A percentile compares a stretch with the other conserved stretches of the same genome.
phyloP scores from a whole-genome alignment of 768 basidiomycete genomes.

The Crassisporium funariophilum region DNA sequence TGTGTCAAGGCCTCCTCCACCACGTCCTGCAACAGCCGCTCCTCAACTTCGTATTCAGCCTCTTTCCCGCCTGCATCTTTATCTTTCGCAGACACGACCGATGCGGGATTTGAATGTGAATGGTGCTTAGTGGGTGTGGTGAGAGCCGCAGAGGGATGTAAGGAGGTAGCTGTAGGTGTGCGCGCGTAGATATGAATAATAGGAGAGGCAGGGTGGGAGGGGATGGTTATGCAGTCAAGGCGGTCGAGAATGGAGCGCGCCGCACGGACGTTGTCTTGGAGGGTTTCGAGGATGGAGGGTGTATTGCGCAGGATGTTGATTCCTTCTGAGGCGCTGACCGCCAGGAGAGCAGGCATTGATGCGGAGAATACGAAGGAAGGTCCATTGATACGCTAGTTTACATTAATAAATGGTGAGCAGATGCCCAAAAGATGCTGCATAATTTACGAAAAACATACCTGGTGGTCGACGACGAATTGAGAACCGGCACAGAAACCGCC shows the following conservation, averaged over 20 bases:
- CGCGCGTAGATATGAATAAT: slow-evolving; percentile 83
- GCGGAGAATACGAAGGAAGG: slow-evolving; percentile 96
- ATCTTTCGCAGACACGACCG: slow-evolving; percentile 46
- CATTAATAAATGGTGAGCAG: background rate
- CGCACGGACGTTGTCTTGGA: slow-evolving; percentile 80
- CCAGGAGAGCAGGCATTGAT: slow-evolving; percentile 86
- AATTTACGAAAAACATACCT: too few relatives aligned
- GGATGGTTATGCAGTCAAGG: slow-evolving; percentile 78
- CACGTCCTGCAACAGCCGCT: slow-evolving; percentile 53
- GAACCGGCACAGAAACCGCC: slow-evolving; percentile 98
- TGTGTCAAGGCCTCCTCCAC: slow-evolving; percentile 85
- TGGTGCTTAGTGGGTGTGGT: slow-evolving; percentile 29
- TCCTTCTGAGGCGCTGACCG: slow-evolving; percentile 85
- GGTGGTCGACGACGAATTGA: slow-evolving; percentile 80
- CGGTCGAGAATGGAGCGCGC: slow-evolving; percentile 83
- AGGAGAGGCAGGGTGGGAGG: slow-evolving; percentile 84
- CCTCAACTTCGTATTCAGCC: too few relatives aligned
- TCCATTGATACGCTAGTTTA: slow-evolving; percentile 79
- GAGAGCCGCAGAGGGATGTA: slow-evolving; percentile 27
- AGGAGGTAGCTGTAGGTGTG: slow-evolving; percentile 3
- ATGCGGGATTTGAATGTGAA: slow-evolving; percentile 48
- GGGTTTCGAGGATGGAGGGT: slow-evolving; percentile 71
- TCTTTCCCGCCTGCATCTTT: too few relatives aligned
- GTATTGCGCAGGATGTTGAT: slow-evolving; percentile 77
- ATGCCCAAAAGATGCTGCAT: too few relatives aligned